Base-by-base conservation (phyloP, 352 stramenopile genomes). In the Pythium phragmiticola region DNA sequence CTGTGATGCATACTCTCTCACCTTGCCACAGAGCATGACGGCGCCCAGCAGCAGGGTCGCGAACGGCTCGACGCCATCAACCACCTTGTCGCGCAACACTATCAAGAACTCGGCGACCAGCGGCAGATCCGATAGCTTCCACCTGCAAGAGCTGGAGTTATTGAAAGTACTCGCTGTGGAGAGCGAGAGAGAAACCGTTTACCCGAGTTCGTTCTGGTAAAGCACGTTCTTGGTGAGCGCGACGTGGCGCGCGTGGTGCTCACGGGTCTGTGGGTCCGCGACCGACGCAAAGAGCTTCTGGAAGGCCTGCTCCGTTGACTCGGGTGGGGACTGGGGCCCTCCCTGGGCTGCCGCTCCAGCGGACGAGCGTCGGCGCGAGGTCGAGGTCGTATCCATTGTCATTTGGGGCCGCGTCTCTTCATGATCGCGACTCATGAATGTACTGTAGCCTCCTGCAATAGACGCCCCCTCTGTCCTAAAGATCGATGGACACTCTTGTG, bases 191-290 rank as follows among this genome's bases (percentile, higher is more conserved):
- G 39, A 6, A n/a, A 17, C 0, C 11, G 1, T 58, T 17, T 57
- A 92, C 85, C 85, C 85, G 1, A 66, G 54, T 56, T 89, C 82
- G 59, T 90, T 89, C 42, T 82, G 78, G 57, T 86, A 88, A 28
- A 92, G 66, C n/a, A 90, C 74, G 37, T 89, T 84, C 70, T 92
- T 89, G 34, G 82, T 77, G 26, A 93, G 73, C 21, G 86, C 86
- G 49, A 92, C 70, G 37, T 94, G 82, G 33, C 84, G 73, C 47
- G 78, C 76, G 60, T 90, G 80, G 23, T 87, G 77, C 4, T 79
- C 75, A n/a, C 63, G 63, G 19, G 84, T 92, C 76, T 92, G 79
- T 11, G 72, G 80, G 50, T 92, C 81, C 12, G 48, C 52, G 26
- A 88, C 68, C 1, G 78, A 84, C 28, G 63, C 66, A 46, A 90